Conservation (phyloP, 768 basidiomycete species). For the Suillus brevipes region DNA sequence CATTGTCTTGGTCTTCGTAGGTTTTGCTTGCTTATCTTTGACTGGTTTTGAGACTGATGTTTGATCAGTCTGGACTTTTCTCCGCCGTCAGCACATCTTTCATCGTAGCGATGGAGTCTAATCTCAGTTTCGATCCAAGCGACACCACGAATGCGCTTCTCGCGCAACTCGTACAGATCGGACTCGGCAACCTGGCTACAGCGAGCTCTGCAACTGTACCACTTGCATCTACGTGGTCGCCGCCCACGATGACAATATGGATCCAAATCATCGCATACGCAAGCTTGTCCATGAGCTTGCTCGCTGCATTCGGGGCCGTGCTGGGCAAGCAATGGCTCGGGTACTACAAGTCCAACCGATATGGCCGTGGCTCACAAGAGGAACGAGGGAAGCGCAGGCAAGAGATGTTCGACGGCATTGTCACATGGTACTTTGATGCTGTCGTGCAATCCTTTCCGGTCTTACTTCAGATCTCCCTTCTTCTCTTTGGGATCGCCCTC, state of each 20-base stretch:
- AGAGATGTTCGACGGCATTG: conserved; percentile 11
- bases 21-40: background rate
- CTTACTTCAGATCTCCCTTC: conserved; percentile 14
- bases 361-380: conserved; percentile 9
- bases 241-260: too few relatives aligned
- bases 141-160: conserved; percentile 16
- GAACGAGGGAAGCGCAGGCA: conserved; percentile 14
- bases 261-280: conserved; percentile 14
- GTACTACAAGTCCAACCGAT: background rate
- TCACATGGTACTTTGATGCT: conserved; percentile 14
- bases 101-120: conserved; percentile 11
- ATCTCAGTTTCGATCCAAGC: conserved; percentile 11
- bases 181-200: conserved; percentile 4
- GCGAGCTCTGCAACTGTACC: background rate
- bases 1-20: conserved; percentile 24
- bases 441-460: conserved; percentile 14
- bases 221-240: background rate
- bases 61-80: conserved; percentile 16
- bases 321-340: conserved; percentile 20
- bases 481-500: conserved; percentile 17
- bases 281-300: conserved; percentile 14
- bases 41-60: background rate
- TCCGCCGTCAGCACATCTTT: conserved; percentile 17
- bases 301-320: conserved; percentile 17
- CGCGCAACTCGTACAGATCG: conserved; percentile 9